Percentiles rank a stretch among this genome's conserved stretches.
Evolutionary conservation across 768 basidiomycete species (phyloP).

Genomic region (Boletus rubescentipes): DNA sequence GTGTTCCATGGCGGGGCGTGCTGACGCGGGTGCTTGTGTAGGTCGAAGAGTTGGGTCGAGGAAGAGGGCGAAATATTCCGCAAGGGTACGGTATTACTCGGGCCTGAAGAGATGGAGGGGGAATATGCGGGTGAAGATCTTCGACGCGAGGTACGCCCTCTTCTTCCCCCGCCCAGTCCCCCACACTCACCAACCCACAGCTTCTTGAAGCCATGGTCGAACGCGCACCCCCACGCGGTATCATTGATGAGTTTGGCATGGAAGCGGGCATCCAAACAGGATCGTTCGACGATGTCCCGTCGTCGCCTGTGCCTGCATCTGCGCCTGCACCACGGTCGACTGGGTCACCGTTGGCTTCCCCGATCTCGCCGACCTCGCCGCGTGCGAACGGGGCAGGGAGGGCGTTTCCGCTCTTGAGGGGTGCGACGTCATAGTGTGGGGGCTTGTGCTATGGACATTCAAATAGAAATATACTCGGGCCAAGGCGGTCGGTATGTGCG

Average conservation of each 20-base stretch:
- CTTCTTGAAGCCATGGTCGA: constrained; percentile 85
- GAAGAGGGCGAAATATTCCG: constrained; percentile 98
- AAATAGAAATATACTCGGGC: too few relatives aligned
- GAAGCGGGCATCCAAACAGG: constrained; percentile 28
- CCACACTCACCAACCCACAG: constrained; percentile 39
- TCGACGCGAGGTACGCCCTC: constrained; percentile 61
- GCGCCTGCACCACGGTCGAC: too few relatives aligned
- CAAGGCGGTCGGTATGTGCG: too few relatives aligned
- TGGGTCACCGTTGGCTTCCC: background rate
- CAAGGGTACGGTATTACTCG: constrained; percentile 78
- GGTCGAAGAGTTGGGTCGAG: constrained; percentile 79
- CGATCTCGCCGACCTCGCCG: constrained; percentile 15
- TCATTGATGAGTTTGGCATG: constrained; percentile 60
- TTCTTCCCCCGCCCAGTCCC: background rate
- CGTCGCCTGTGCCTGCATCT: constrained; percentile 4
- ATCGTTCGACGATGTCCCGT: constrained; percentile 17
- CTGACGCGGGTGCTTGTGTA: constrained; percentile 25
- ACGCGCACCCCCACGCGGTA: constrained; percentile 72
- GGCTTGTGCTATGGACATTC: too few relatives aligned
- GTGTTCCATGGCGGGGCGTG: too few relatives aligned
- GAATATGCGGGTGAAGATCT: constrained; percentile 90
- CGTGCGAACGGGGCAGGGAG: background rate
- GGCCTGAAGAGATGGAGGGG: constrained; percentile 84
- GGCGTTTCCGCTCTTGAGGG: constrained; percentile 10
- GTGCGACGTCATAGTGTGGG: background rate